These are phyloP conservation scores for Chaetomidium leptoderma DNA, from an alignment of 495 filamentous ascomycete genomes.

Conservation along the genomic window DNA sequence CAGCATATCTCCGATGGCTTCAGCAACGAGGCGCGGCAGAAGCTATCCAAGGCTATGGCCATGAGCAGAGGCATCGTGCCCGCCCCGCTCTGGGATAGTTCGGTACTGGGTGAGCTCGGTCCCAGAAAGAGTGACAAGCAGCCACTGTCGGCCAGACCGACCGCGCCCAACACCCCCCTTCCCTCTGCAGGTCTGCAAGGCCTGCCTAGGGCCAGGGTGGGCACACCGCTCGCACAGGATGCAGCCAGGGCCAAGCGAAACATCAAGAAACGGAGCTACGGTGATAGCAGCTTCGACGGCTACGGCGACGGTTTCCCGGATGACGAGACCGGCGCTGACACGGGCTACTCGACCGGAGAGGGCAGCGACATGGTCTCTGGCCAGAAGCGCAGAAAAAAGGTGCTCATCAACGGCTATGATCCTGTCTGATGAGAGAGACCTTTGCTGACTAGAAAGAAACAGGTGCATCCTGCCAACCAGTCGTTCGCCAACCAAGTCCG, in stretches of 20 bases:
- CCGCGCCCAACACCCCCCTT: constrained; percentile 43
- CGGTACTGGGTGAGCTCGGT: constrained; percentile 49
- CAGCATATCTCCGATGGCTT: constrained; percentile 56
- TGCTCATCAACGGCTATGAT: constrained; percentile 34
- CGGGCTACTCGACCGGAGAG: constrained; percentile 51
- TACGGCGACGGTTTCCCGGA: constrained; percentile 53
- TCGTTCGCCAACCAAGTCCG: constrained; percentile 29
- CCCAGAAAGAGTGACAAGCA: constrained; percentile 34
- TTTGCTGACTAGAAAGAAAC: constrained; percentile 25
- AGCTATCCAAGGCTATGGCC: constrained; percentile 42
- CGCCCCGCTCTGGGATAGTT: constrained; percentile 45
- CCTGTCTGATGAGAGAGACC: constrained; percentile 24
- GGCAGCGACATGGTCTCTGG: constrained; percentile 44
- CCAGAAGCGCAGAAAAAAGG: constrained; percentile 55
- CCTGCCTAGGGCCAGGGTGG: constrained; percentile 26
- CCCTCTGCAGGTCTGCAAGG: constrained; percentile 18
- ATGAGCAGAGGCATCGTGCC: constrained; percentile 48
- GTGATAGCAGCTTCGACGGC: constrained; percentile 54
- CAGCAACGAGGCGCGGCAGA: constrained; percentile 26
- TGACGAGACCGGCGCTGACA: constrained; percentile 43
- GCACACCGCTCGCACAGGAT: constrained; percentile 26
- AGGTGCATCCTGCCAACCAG: constrained; percentile 30
- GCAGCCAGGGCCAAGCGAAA: constrained; percentile 38
- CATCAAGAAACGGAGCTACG: constrained; percentile 50
- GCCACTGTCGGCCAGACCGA: constrained; percentile 38